These are phyloP conservation scores for Penicillium fuscoglaucum DNA, from an alignment of 2,329 filamentous ascomycete genomes.

Conservation along the genomic window DNA sequence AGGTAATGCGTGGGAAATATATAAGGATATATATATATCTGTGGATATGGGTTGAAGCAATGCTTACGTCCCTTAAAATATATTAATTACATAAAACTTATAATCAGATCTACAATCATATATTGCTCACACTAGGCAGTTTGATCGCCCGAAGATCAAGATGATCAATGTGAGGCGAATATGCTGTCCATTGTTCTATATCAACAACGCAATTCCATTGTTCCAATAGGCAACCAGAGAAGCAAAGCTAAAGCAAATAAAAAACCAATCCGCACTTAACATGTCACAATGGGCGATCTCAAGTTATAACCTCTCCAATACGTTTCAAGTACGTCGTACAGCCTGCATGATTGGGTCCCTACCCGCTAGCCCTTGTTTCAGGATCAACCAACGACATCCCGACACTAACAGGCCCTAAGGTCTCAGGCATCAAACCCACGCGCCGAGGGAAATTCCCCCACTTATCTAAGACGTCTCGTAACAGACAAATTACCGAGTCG, in stretches of 20 bases:
- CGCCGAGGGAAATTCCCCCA: constrained; percentile 18
- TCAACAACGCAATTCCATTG: background rate
- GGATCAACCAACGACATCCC: constrained; percentile 4
- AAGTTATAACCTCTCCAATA: background rate
- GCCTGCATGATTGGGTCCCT: constrained; percentile 19
- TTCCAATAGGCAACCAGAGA: background rate
- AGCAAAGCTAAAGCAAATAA: background rate
- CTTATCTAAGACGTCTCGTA: constrained; percentile 12
- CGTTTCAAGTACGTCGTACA: constrained; percentile 17
- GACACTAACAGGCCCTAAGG: background rate
- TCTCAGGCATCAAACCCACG: constrained; percentile 15
- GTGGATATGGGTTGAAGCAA: background rate
- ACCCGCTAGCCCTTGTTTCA: constrained; percentile 24
- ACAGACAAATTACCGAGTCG: constrained; percentile 20
- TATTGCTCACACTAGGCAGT: background rate
- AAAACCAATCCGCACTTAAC: background rate
- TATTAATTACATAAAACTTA: background rate
- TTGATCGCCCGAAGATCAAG: constrained; percentile 4
- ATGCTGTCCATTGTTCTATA: background rate
- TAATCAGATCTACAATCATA: background rate
- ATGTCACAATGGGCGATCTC: background rate
- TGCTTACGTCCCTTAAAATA: background rate
- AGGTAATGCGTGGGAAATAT: background rate
- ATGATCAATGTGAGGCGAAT: constrained; percentile 1
- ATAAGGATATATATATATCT: background rate